These are phyloP conservation scores for Tricholoma flavovirens DNA, from an alignment of 768 basidiomycete species.

Conservation along the genomic window DNA sequence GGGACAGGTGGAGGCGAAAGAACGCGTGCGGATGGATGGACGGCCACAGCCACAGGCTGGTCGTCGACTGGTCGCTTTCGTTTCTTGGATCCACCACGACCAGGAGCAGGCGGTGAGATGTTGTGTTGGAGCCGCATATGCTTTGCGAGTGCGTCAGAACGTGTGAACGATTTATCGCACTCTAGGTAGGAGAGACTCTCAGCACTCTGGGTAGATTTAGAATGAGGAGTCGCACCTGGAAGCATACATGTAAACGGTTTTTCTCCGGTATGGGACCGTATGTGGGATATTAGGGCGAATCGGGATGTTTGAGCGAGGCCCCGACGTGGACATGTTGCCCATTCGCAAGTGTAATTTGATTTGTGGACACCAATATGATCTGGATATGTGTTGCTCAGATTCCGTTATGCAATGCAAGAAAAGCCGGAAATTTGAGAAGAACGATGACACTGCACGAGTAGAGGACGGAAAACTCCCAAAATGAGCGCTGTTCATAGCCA, in stretches of 20 bases:
- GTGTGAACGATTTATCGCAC: conserved; percentile 93
- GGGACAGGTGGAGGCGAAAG: conserved; percentile 18
- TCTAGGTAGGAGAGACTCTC: conserved; percentile 41
- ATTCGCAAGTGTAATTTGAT: conserved; percentile 85
- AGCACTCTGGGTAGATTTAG: background rate
- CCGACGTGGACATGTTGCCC: conserved; percentile 74
- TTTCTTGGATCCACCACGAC: conserved; percentile 63
- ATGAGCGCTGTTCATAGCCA: background rate
- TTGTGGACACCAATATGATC: conserved; percentile 82
- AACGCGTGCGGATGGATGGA: conserved; percentile 18
- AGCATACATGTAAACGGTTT: conserved; percentile 79
- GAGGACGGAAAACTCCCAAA: background rate
- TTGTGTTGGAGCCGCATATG: conserved; percentile 89
- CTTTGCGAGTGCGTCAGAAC: conserved; percentile 89
- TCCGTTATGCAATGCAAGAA: background rate
- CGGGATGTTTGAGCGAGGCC: conserved; percentile 84
- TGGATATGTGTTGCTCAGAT: conserved; percentile 20
- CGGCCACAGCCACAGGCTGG: conserved; percentile 18
- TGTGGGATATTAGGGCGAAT: conserved; percentile 86
- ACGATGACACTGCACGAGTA: background rate
- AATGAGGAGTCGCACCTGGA: background rate
- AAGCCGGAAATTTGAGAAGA: background rate
- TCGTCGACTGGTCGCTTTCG: conserved; percentile 56
- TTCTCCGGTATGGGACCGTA: conserved; percentile 91
- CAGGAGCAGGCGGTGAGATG: conserved; percentile 66